A percentile compares a stretch with the other conserved stretches of the same genome.
phyloP scores from a whole-genome alignment of 805 yeast genomes.

The Schwanniomyces polymorphus region DNA sequence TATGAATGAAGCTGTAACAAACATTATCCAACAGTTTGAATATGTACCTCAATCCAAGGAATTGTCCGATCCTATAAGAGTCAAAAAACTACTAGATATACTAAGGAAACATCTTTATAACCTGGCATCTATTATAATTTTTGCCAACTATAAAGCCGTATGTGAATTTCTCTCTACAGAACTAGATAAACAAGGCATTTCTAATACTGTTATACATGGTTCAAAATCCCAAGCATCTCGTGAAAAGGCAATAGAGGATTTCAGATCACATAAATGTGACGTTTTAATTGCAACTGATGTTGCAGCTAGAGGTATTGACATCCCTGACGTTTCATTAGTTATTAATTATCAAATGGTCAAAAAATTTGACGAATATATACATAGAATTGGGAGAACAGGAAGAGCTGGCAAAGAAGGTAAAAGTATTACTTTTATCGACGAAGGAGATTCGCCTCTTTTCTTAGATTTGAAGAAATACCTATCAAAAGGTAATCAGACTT shows the following conservation, averaged over 20 bases:
- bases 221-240: slow-evolving; percentile 82
- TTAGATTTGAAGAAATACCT: slow-evolving; percentile 52
- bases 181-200: slow-evolving; percentile 43
- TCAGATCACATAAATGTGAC: slow-evolving; percentile 56
- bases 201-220: slow-evolving; percentile 74
- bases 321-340: slow-evolving; percentile 83
- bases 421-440: slow-evolving; percentile 70
- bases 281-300: slow-evolving; percentile 89
- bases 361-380: slow-evolving; percentile 80
- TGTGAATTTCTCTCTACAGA: slow-evolving; percentile 67
- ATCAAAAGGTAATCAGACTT: slow-evolving; percentile 24
- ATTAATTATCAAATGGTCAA: slow-evolving; percentile 83
- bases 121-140: slow-evolving; percentile 57
- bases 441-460: slow-evolving; percentile 53
- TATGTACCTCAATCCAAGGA: slow-evolving; percentile 28
- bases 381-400: slow-evolving; percentile 95
- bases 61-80: slow-evolving; percentile 32
- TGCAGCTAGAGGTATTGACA: slow-evolving; percentile 94
- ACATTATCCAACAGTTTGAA: slow-evolving; percentile 67
- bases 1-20: slow-evolving; percentile 62
- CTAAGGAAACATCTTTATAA: slow-evolving; percentile 43
- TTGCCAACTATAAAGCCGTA: slow-evolving; percentile 72
- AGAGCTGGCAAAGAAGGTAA: slow-evolving; percentile 85
- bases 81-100: slow-evolving; percentile 42
- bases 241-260: slow-evolving; percentile 67